Base-by-base conservation (phyloP, 2,329 filamentous ascomycete species). In the Hymenoscyphus fructigenus region DNA sequence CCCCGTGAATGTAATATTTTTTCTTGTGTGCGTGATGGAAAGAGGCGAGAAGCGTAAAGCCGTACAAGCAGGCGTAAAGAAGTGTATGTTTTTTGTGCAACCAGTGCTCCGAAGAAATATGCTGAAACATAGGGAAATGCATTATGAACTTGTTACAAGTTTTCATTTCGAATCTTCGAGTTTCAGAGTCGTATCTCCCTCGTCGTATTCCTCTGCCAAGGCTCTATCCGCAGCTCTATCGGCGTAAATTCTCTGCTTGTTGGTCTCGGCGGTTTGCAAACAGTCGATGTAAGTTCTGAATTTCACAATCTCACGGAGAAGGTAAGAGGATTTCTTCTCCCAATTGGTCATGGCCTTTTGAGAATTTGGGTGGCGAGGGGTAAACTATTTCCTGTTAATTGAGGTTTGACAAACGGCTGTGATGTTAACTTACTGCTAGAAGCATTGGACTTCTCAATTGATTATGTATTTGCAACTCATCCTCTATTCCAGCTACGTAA, bases 261-360 rank as follows among this genome's bases (percentile, higher is more conserved):
- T 83, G 36, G 76, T 79, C 71, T 91, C 86, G 0, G 93, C 93
- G 44, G 86, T 85, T 65, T 88, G 83, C 60, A 99, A 80, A 38
- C 88, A 89, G 76, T 98, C 95, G 70, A 97, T 93, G 74, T 98
- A 99, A 0, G 93, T 98, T 66, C 90, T 84, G 79, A 97, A 98
- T 78, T 98, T 98, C 77, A 98, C 93, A 76, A 96, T 97, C 80
- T 99, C 95, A 41, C 91, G 84, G 14, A 98, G 83, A 50, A 99
- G 80, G 75, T 98, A 97, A 34, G 91, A 89, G 63, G 92, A 96
- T 81, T 98, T 98, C 74, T 91, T 88, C 81, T 99, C 93, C 94
- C 95, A 99, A 78, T 99, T 99, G 23, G 89, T 84, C 91, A 98
- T 94, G 17, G 94, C 92, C 78, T 91, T 93, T 67, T 81, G 82